phyloP scores from a whole-genome alignment of 495 filamentous ascomycete genomes.

The Thozetella sp. region DNA sequence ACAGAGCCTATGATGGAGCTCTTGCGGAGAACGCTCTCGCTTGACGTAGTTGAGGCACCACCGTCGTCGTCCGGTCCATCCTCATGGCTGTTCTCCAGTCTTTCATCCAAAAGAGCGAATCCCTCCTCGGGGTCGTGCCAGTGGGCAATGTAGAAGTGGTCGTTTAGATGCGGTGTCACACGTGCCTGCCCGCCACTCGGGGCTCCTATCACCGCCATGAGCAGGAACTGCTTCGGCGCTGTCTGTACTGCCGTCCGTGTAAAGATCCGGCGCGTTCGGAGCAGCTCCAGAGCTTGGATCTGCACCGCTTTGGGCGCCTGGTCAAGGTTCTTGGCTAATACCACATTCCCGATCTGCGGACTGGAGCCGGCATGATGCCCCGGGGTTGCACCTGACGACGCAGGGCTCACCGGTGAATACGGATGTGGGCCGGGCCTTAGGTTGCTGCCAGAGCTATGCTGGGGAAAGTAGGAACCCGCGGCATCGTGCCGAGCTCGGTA shows the following conservation, averaged over 20 bases:
- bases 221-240: constrained; percentile 79
- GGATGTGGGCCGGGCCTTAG: background rate
- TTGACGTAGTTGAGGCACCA: constrained; percentile 25
- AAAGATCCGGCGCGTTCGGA: constrained; percentile 72
- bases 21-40: constrained; percentile 29
- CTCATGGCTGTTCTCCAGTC: constrained; percentile 34
- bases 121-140: constrained; percentile 76
- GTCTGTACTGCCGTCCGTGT: constrained; percentile 70
- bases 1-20: constrained; percentile 5
- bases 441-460: background rate
- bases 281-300: constrained; percentile 85
- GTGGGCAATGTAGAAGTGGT: constrained; percentile 87
- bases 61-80: constrained; percentile 19
- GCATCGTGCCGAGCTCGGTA: constrained; percentile 27
- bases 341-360: constrained; percentile 71
- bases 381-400: background rate
- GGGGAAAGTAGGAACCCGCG: constrained; percentile 20
- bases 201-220: constrained; percentile 69
- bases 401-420: background rate
- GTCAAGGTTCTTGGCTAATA: constrained; percentile 82
- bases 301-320: constrained; percentile 71
- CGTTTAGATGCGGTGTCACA: constrained; percentile 65
- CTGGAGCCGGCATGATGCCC: constrained; percentile 8
- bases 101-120: constrained; percentile 69
- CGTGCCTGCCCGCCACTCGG: constrained; percentile 39